Evolutionary conservation across 2,329 filamentous ascomycete genomes (phyloP).

Genomic region (Cryphonectria japonica): DNA sequence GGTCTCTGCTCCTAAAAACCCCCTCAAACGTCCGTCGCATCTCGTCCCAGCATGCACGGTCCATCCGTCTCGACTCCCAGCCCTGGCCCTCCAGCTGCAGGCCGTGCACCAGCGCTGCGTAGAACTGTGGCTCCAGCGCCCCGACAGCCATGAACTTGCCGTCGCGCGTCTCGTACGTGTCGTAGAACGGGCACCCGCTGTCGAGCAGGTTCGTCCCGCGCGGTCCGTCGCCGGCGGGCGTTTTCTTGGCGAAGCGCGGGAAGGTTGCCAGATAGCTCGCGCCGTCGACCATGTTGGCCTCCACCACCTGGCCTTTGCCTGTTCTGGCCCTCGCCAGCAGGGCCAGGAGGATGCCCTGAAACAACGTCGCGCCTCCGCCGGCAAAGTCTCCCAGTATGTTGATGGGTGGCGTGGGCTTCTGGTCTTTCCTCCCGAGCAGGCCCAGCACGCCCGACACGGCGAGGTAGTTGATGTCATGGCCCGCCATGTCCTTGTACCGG

Average conservation of each 20-base stretch:
- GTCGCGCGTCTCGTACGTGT: constrained; percentile 84
- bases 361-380: constrained; percentile 81
- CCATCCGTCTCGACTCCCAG: constrained; percentile 58
- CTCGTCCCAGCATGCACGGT: constrained; percentile 69
- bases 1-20: constrained; percentile 70
- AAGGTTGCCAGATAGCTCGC: constrained; percentile 78
- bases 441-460: constrained; percentile 80
- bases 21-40: constrained; percentile 64
- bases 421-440: constrained; percentile 71
- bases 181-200: constrained; percentile 85
- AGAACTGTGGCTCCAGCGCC: constrained; percentile 88
- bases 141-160: constrained; percentile 85
- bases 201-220: constrained; percentile 81
- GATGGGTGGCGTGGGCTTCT: constrained; percentile 75
- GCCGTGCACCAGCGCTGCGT: constrained; percentile 66
- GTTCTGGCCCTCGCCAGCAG: constrained; percentile 65
- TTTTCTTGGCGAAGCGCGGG: constrained; percentile 69
- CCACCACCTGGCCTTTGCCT: constrained; percentile 85
- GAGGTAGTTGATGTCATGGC: constrained; percentile 96
- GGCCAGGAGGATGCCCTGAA: constrained; percentile 81
- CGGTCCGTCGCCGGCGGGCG: constrained; percentile 61
- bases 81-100: constrained; percentile 60
- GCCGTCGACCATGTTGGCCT: constrained; percentile 97
- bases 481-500: constrained; percentile 84
- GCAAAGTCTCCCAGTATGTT: constrained; percentile 93